Conservation (phyloP, 75 land plant species). For the Cunninghamia lanceolata region DNA sequence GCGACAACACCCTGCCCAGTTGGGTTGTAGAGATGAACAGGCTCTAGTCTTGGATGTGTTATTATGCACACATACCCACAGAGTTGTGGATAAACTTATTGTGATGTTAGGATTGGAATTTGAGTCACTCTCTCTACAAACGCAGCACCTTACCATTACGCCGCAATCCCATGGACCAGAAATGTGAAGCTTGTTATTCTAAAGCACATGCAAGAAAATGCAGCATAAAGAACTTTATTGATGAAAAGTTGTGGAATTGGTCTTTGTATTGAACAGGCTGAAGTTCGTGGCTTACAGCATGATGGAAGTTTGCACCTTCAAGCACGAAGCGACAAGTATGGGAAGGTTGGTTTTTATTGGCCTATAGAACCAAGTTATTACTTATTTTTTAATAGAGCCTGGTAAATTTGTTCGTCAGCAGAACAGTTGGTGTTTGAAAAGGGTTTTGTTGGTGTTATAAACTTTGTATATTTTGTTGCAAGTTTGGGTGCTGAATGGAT, state of each 20-base stretch:
- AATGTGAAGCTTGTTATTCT: not conserved
- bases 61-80: no score
- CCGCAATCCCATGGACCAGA: no score
- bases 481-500: not conserved
- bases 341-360: conserved; percentile 55
- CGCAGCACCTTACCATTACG: no score
- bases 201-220: conserved; percentile 3
- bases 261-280: conserved; percentile 58
- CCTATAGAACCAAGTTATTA: not conserved
- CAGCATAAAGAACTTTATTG: not conserved
- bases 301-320: conserved; percentile 96
- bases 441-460: not conserved
- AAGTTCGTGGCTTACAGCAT: conserved; percentile 88
- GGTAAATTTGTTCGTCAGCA: not conserved
- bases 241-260: not conserved
- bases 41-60: no score
- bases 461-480: not conserved
- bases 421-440: not conserved
- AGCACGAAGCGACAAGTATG: conserved; percentile 96
- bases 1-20: no score
- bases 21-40: no score
- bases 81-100: no score
- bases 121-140: no score
- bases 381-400: not conserved
- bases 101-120: no score